These are phyloP conservation scores for Rhodotorula paludigena DNA, from an alignment of 768 basidiomycete species.

Conservation along the genomic window DNA sequence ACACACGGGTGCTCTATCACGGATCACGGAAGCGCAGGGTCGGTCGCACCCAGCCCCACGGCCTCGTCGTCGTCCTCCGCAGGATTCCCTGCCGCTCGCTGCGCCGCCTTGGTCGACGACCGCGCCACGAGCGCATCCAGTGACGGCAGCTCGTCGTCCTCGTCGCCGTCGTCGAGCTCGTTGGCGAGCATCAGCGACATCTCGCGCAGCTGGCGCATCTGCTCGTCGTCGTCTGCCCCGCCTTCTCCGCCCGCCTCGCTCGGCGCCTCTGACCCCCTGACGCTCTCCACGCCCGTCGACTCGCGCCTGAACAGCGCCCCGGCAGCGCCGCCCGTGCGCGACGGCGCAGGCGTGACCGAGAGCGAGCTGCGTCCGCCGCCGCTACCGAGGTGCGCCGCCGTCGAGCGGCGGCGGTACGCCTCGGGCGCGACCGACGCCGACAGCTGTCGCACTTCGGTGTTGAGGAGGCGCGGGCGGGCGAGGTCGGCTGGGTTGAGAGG, in stretches of 20 bases:
- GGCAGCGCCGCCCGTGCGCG: neutral
- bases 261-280: neutral
- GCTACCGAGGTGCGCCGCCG: too few relatives aligned
- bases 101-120: too few relatives aligned
- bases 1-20: too few relatives aligned
- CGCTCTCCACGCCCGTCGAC: neutral
- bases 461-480: neutral
- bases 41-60: neutral
- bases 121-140: neutral
- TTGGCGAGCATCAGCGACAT: constrained; percentile 1
- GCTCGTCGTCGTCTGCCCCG: neutral
- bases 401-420: neutral
- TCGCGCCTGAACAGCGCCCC: constrained; percentile 13
- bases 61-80: neutral
- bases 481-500: constrained; percentile 2
- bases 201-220: constrained; percentile 12
- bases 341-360: constrained; percentile 10
- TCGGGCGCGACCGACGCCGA: constrained; percentile 20
- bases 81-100: too few relatives aligned
- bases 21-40: too few relatives aligned
- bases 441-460: constrained; percentile 29
- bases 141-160: neutral
- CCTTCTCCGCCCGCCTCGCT: neutral
- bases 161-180: neutral
- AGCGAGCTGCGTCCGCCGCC: neutral